These are phyloP conservation scores for Phytophthora agathidicida DNA, from an alignment of 352 stramenopile genomes.

Conservation along the genomic window DNA sequence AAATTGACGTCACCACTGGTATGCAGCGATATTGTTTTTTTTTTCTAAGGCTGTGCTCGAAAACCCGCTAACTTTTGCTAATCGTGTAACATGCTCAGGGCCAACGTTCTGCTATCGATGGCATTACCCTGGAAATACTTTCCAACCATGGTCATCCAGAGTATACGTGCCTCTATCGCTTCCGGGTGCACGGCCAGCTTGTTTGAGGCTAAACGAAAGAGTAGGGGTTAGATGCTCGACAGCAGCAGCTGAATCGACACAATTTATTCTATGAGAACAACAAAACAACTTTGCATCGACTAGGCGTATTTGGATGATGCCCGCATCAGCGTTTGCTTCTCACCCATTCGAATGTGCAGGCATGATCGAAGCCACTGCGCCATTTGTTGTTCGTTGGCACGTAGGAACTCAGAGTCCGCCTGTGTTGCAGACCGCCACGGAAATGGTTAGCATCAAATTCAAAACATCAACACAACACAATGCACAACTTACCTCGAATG, in stretches of 20 bases:
- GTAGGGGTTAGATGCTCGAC: constrained; percentile 7
- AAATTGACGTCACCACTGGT: constrained; percentile 55
- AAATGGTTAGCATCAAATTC: background rate
- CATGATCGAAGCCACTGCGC: constrained; percentile 69
- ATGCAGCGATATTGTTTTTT: constrained; percentile 5
- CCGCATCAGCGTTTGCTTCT: constrained; percentile 53
- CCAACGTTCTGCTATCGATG: constrained; percentile 61
- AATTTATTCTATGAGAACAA: constrained; percentile 35
- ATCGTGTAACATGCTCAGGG: constrained; percentile 30
- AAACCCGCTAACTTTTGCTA: constrained; percentile 7
- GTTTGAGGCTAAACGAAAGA: constrained; percentile 18
- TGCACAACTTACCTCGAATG: constrained; percentile 41
- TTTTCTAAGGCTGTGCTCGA: no score
- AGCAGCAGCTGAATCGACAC: constrained; percentile 17
- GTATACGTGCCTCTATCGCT: constrained; percentile 93
- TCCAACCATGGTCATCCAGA: constrained; percentile 87
- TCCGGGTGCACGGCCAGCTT: constrained; percentile 76
- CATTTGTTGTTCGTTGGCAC: constrained; percentile 49
- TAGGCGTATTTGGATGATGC: constrained; percentile 26
- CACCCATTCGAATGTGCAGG: constrained; percentile 68
- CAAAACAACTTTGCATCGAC: no score
- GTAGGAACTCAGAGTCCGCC: constrained; percentile 60
- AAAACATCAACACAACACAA: background rate
- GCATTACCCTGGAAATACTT: constrained; percentile 72
- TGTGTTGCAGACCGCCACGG: constrained; percentile 20